A percentile compares a stretch with the other conserved stretches of the same genome.
These are phyloP conservation scores for Polytrichum commune DNA, from an alignment of 225 moss, liverwort and hornwort genomes.

Conservation along the genomic window DNA sequence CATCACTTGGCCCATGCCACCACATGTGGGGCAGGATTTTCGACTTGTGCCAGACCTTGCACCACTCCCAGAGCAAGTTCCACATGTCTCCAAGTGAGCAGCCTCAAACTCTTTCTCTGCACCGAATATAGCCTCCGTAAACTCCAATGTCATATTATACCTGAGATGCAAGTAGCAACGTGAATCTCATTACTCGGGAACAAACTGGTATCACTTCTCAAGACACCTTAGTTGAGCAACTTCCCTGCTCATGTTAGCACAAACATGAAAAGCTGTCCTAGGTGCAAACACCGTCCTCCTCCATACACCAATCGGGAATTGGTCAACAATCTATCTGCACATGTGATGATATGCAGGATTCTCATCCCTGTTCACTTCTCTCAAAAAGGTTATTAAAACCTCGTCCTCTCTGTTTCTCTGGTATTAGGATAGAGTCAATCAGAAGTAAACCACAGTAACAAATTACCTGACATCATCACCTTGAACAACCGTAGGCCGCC, in stretches of 20 bases:
- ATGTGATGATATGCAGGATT: no score
- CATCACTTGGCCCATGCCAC: conserved; percentile 99
- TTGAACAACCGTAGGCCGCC: conserved; percentile 71
- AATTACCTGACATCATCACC: conserved; percentile 92
- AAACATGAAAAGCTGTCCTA: no score
- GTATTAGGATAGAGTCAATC: background rate
- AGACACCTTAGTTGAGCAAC: no score
- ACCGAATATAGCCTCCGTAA: conserved; percentile 89
- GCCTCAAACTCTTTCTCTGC: conserved; percentile 96
- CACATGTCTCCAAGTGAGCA: conserved; percentile 85
- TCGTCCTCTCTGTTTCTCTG: background rate
- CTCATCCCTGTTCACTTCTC: no score
- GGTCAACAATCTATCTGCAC: no score
- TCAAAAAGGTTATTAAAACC: no score
- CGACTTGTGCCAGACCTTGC: conserved; percentile 83
- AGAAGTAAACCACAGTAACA: conserved; percentile 8
- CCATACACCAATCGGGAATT: no score
- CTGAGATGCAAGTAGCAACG: conserved; percentile 25
- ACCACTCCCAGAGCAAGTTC: conserved; percentile 79
- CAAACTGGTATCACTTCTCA: no score
- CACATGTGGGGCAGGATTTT: conserved; percentile 83
- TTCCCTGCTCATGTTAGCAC: no score
- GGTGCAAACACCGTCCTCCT: no score
- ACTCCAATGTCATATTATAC: conserved; percentile 87
- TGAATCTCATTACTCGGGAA: no score